Base-by-base conservation (phyloP, 345 rosid genomes). In the Hibiscus mutabilis region DNA sequence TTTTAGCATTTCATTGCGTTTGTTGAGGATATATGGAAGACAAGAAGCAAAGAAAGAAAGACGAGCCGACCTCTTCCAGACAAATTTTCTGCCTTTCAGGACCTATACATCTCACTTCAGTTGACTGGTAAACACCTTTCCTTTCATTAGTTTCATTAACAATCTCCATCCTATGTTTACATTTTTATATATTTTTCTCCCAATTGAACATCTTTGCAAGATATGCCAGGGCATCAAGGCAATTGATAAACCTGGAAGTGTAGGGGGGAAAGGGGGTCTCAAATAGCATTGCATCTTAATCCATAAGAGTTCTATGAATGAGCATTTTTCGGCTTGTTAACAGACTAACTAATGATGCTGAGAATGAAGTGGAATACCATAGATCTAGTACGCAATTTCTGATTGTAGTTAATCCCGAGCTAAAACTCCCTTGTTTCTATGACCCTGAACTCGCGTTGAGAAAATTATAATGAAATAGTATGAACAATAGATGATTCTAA, bases 31-130 rank as follows among this genome's bases (percentile, higher is more conserved):
- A 46, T 16, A 76, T 58, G 75, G 29, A 72, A 35, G 79, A 47
- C 24, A 46, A 18, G 61, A 66, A 57, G 47, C 10, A 9, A n/a
- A 65, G 15, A 8, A 69, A 5, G 49, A 71, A 58, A 52, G 70
- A 57, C 12, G 19, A 53, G 10, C 71, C 71, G 55, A 67, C 76
- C 21, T 74, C 83, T 21, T 76, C 68, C 53, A 78, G 82, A 68
- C 79, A 87, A 78, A 81, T 80, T 22, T 86, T 87, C 73, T 71
- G 69, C 71, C 35, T 78, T 13, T 82, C 84, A 56, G 92, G 96
- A 60, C 92, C 96, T 4, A 73, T 80, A 52, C 84, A 86, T 37
- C 80, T 89, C 61, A 72, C 84, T 66, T 60, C 58, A 69, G 61
- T 86, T 76, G 86, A 89, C 70, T 87, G 96, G 96, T 89, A 67